Evolutionary conservation across 1,284 basidiomycete species (phyloP).

Genomic region (Dichomitus squalens): DNA sequence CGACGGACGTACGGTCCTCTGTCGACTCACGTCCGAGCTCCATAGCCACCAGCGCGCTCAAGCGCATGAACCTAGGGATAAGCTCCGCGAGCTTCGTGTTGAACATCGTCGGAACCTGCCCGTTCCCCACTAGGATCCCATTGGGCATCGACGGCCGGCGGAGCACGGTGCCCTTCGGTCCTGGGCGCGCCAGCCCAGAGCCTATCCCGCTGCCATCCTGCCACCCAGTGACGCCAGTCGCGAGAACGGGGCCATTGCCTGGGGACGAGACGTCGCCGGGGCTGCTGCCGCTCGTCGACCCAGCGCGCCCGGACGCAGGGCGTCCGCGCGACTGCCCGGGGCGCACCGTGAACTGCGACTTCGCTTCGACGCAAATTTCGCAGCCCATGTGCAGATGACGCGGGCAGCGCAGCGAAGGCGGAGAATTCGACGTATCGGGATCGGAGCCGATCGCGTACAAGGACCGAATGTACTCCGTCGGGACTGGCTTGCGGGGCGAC

Average conservation of each 20-base stretch:
- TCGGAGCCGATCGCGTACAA: constrained; percentile 66
- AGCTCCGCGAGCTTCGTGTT: constrained; percentile 70
- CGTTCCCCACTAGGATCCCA: constrained; percentile 8
- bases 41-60: constrained; percentile 74
- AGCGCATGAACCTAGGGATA: constrained; percentile 69
- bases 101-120: constrained; percentile 39
- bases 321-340: constrained; percentile 25
- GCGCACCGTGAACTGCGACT: constrained; percentile 25
- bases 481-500: constrained; percentile 26
- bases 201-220: constrained; percentile 72
- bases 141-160: constrained; percentile 42
- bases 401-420: constrained; percentile 66
- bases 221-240: constrained; percentile 66
- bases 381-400: constrained; percentile 72
- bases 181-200: constrained; percentile 60
- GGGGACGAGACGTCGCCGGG: constrained; percentile 23
- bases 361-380: constrained; percentile 71
- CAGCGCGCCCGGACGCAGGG: constrained; percentile 22
- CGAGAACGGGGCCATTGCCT: constrained; percentile 28
- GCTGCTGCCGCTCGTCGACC: constrained; percentile 28
- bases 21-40: constrained; percentile 67
- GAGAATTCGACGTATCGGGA: constrained; percentile 61
- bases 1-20: constrained; percentile 35
- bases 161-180: constrained; percentile 54
- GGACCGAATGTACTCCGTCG: constrained; percentile 46